Evolutionary conservation across 2,329 filamentous ascomycete genomes (phyloP), one percentile per base, ranked within the genome.

Genomic region (Chaetomium sp.): DNA sequence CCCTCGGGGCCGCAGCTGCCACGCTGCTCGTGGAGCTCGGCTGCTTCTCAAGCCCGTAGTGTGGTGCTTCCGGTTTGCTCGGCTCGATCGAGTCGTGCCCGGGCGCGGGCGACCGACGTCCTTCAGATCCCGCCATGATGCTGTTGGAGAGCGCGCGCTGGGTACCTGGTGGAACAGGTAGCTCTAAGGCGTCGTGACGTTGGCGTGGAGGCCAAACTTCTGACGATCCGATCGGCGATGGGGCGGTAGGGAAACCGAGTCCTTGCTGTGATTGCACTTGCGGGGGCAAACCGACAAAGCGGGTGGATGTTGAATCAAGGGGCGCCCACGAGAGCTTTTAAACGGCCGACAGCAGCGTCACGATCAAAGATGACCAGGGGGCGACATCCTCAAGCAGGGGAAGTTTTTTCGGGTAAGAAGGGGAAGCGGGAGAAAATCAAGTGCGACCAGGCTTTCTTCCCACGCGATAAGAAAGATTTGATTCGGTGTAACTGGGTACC

Each of bases 11-110:
- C 19, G 19, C 7, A 41, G 46, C 40, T 38, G 50, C 8, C 45
- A 27, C 47, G 42, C 50, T 60, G 54, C 53, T 61, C 42, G 48
- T 46, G 37, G 53, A 40, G 54, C 59, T 61, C 11, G 14, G 36
- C 10, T 53, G 52, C 43, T 59, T 45, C 12, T 54, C 32, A 9
- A 38, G 11, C 14, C 6, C 35, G 47, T 42, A 19, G 42, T 56
- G 51, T 10, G 43, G 45, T 9, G 46, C 40, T 5, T 54, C 40
- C n/a, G 49, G 40, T 33, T 45, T 42, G 37, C 42, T 59, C 47
- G 35, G 36, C 49, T 58, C 59, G 48, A 59, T 59, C 34, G 32
- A 54, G 51, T 61, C 59, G 11, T 41, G 51, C 11, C 48, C 54
- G 2, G 14, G 34, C 14, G 27, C 34, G 5, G 40, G 49, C 4